Conservation (phyloP, 1,139 yeast genomes). For the Keqinozyma sinolaborantium region DNA sequence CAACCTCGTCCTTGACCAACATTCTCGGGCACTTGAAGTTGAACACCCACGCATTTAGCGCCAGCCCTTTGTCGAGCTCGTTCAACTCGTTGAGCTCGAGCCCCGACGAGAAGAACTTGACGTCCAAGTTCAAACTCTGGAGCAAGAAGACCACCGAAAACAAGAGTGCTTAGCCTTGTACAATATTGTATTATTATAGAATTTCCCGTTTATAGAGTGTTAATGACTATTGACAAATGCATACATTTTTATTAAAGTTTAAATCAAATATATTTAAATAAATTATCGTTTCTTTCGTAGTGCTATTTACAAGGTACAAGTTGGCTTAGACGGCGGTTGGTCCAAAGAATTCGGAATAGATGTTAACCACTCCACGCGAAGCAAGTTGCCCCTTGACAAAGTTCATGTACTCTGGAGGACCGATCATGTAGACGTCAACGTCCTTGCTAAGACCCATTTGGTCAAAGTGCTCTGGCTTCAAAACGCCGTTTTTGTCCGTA, state of each 20-base stretch:
- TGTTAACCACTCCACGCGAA: background rate
- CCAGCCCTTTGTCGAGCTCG: slow-evolving; percentile 1
- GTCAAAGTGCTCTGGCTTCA: slow-evolving; percentile 14
- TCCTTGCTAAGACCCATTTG: slow-evolving; percentile 8
- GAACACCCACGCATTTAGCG: slow-evolving; percentile 1
- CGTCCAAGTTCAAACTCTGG: slow-evolving; percentile 7
- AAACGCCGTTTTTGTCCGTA: slow-evolving; percentile 8
- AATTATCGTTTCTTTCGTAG: too few relatives aligned
- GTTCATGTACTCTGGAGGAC: slow-evolving; percentile 34
- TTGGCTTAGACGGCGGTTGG: background rate
- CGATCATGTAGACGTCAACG: slow-evolving; percentile 30
- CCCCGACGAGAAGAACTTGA: slow-evolving; percentile 5
- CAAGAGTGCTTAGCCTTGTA: too few relatives aligned
- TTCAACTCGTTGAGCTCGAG: slow-evolving; percentile 4
- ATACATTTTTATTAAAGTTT: too few relatives aligned
- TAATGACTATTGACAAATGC: too few relatives aligned
- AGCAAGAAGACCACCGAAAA: slow-evolving; percentile 1
- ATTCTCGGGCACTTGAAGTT: slow-evolving; percentile 11
- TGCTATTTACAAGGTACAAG: too few relatives aligned
- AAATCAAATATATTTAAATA: too few relatives aligned
- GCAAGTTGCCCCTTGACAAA: slow-evolving; percentile 14
- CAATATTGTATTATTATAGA: too few relatives aligned
- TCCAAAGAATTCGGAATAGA: background rate
- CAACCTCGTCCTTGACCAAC: slow-evolving; percentile 2
- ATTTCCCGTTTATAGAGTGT: too few relatives aligned